A percentile compares a stretch with the other conserved stretches of the same genome.
These are phyloP conservation scores for Trichoderma erinaceum DNA, from an alignment of 495 filamentous ascomycete genomes.

Conservation along the genomic window DNA sequence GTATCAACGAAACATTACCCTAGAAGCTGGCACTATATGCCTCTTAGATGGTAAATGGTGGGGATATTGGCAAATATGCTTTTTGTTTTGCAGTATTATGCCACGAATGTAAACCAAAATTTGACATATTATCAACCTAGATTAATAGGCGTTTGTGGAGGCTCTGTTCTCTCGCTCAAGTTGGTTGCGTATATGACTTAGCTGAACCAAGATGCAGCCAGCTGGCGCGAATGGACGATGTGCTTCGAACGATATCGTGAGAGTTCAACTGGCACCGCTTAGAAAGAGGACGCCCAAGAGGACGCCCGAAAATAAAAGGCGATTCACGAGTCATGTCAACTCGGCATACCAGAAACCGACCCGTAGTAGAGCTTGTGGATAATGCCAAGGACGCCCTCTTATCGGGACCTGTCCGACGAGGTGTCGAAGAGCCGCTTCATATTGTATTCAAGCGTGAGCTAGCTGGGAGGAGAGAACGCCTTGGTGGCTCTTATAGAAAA, in stretches of 20 bases:
- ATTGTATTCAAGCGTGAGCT: neutral
- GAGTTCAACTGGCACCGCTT: neutral
- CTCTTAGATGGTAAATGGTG: neutral
- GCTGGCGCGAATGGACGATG: too few species aligned
- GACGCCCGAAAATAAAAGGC: too few species aligned
- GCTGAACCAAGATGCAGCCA: neutral
- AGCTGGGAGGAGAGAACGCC: neutral
- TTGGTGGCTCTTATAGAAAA: neutral
- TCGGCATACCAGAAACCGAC: neutral
- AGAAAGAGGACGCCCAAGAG: neutral
- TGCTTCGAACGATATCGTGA: neutral
- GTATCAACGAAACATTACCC: neutral
- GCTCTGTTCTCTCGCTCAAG: neutral
- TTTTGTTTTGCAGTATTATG: neutral
- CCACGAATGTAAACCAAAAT: neutral
- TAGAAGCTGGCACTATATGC: neutral
- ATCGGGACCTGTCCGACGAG: constrained; percentile 6
- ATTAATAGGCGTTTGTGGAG: neutral
- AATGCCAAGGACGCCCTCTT: neutral
- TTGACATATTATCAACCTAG: neutral
- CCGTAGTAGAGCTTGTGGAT: neutral
- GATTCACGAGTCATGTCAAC: neutral
- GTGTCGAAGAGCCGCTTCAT: neutral
- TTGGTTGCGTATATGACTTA: neutral
- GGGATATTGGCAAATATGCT: neutral